Evolutionary conservation across 1,139 yeast genomes (phyloP), one percentile per base, ranked within the genome.

Genomic region (Hemisphaericaspora subhashii): DNA sequence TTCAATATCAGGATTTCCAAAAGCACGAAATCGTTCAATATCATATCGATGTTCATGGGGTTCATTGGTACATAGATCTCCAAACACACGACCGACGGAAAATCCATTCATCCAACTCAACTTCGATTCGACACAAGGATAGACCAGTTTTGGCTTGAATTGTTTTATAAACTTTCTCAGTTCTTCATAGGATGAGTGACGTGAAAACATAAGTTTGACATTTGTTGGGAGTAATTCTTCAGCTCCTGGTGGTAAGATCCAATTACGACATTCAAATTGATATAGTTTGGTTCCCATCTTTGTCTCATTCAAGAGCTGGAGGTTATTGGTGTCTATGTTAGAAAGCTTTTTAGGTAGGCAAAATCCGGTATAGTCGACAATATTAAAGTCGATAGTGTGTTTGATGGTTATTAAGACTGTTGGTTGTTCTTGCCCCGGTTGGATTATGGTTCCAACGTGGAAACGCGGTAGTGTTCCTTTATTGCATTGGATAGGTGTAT

Each of bases 111-210:
- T 41, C 77, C 79, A 76, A 0, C 65, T 48, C 1, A 48, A 39
- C 6, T 39, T 42, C 0, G 70, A 61, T 25, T 66, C 69, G 4
- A 64, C 65, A 40, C 72, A 67, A 0, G 81, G 81, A 42, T 64
- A 74, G 0, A 77, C 79, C 32, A 72, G 72, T 10, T 44, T 51
- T 0, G 80, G 79, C 2, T 50, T 47, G 44, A 79, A 71, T 24
- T 60, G 28, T 8, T 55, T 43, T 0, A 77, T 52, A 10, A 80
- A 64, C 2, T 62, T 46, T n/a, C 59, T 43, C 8, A 68, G 56
- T 48, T 79, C 85, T 2, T 63, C 45, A 42, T 64, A 74, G 0
- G 83, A 76, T 1, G 83, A 76, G 46, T 80, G 85, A 22, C 84
- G 55, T 1, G 83, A 77, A 51, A 72, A 79, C 20, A 70, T 55